Evolutionary conservation across 2,329 filamentous ascomycete genomes (phyloP).

Genomic region (Piedraia hortae): DNA sequence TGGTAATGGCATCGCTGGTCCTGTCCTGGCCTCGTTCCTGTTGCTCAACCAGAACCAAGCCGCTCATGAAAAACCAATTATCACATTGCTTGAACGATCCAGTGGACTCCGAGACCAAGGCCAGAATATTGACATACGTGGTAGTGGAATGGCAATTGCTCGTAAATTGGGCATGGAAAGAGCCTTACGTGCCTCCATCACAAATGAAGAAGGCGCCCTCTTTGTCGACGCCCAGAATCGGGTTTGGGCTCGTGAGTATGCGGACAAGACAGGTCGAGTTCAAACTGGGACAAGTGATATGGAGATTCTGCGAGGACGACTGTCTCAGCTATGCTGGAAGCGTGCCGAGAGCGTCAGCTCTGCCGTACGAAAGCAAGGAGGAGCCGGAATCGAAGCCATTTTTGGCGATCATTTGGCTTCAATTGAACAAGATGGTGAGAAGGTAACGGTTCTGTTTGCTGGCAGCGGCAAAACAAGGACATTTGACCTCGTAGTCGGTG

Average conservation of each 20-base stretch:
- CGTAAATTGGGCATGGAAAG: conserved; percentile 9
- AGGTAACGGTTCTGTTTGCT: conserved; percentile 7
- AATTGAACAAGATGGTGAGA: conserved; percentile 6
- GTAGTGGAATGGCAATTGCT: conserved; percentile 8
- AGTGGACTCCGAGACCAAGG: conserved; percentile 5
- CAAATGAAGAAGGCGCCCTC: conserved; percentile 8
- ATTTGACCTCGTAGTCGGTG: conserved; percentile 11
- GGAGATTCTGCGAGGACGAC: conserved; percentile 10
- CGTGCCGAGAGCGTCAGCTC: conserved; percentile 5
- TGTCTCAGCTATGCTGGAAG: conserved; percentile 7
- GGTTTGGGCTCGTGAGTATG: conserved; percentile 5
- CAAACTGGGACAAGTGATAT: conserved; percentile 10
- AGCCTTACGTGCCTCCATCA: conserved; percentile 6
- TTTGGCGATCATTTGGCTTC: conserved; percentile 8
- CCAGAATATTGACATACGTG: conserved; percentile 12
- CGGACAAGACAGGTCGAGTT: conserved; percentile 7
- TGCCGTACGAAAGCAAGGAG: conserved; percentile 6
- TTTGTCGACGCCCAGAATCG: conserved; percentile 8
- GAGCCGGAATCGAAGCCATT: conserved; percentile 8
- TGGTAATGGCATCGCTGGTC: conserved; percentile 9
- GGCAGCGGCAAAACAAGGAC: conserved; percentile 4
- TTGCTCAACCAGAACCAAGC: conserved; percentile 4
- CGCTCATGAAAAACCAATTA: conserved; percentile 4
- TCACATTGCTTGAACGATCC: conserved; percentile 10
- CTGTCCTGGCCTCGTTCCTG: conserved; percentile 8